Evolutionary conservation across 2,329 filamentous ascomycete genomes (phyloP), one percentile per base, ranked within the genome.

Genomic region (Monilinia vaccinii-corymbosi): DNA sequence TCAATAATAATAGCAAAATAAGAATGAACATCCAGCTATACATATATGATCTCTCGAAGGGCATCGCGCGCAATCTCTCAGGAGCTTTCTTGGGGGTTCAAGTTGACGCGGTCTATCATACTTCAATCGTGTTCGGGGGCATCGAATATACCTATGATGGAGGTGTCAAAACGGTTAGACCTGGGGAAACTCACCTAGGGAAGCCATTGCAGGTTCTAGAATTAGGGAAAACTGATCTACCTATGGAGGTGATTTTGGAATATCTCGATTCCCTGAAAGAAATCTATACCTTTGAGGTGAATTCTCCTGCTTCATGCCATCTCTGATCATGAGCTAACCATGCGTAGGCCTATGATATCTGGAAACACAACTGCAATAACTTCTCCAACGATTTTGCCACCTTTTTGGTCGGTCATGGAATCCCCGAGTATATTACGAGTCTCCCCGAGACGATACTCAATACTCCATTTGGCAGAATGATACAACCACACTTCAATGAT

Each of bases 101-200:
- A 56, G 89, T 97, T 53, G 93, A 97, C 73, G 94, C 94, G 58
- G 84, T 99, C 57, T 97, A 97, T 68, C 94, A 99, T 73, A 97
- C 94, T 0, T 90, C 92, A 0, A 85, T 99, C 58, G 87, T 96
- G 46, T 79, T 97, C 44, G 82, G 85, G 56, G 86, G 86, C n/a
- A 81, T 87, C 55, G 94, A 99, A 74, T 97, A 96, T 73, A 83
- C 93, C 68, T 97, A 92, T 67, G 93, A 96, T 62, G 86, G 89
- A 59, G 91, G 91, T 59, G 87, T 97, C 56, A 89, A 96, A 68
- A 85, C 86, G 58, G 91, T 93, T 62, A 75, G 78, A 11, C 90
- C 94, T 0, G 92, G 92, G 0, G 81, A 82, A 13, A 97, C 91
- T 1, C 93, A 97, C 71, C 86, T 97, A 68, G 94, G 93, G 8